Evolutionary conservation across 768 basidiomycete species (phyloP), one percentile per base, ranked within the genome.

Genomic region (Phanerochaete carnosa): DNA sequence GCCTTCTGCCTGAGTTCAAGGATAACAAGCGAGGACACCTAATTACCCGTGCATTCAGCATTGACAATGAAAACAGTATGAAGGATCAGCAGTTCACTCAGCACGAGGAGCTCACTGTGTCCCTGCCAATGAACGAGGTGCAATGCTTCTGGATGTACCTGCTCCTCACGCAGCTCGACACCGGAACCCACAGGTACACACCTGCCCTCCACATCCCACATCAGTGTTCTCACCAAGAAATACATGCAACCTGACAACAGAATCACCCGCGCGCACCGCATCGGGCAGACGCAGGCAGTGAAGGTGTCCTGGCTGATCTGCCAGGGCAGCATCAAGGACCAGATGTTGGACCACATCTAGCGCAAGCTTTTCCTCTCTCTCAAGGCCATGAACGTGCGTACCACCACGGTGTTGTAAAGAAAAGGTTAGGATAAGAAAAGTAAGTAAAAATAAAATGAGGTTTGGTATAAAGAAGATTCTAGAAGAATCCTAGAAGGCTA

Each of bases 251-350:
- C 8, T 19, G 39, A 8, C 7, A 35, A 72, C 62, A 92, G 71
- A 92, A 90, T 93, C 71, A 92, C 92, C 25, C 80, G 92, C 45
- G 92, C 92, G 0, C 92, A 93, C 70, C 83, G 92, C 11, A 89
- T 90, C 57, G 89, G 89, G 6, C 89, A 91, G 70, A 89, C 82
- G 55, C 89, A 88, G 66, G 75, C 75, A 26, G 89, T 91, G 61
- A 83, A 88, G 70, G 84, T 84, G 66, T 87, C 87, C 67, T 81
- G 88, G 26, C 73, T 91, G 35, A 85, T 90, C 47, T 87, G 86
- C 62, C 80, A 80, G 53, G 85, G 84, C 13, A 85, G 83, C 47
- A 89, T 90, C 45, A 89, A 90, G 68, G 89, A 90, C 68, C 87
- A 90, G 63, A 89, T 89, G 79, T 77, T 90, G 43, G 85, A 87